These are phyloP conservation scores for Blastocystis sp. DNA, from an alignment of 352 stramenopile genomes.

Conservation along the genomic window DNA sequence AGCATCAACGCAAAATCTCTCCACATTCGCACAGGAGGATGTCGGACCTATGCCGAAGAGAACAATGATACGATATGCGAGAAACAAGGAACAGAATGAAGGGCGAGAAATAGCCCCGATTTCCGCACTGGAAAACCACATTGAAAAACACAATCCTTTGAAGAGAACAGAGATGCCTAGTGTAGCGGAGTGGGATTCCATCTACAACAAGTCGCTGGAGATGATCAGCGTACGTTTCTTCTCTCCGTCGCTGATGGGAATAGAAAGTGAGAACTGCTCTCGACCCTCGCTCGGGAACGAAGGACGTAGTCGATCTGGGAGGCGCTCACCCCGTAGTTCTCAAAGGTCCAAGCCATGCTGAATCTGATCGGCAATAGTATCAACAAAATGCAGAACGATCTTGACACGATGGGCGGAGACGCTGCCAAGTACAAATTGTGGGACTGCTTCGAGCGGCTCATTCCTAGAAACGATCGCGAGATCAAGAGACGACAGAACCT, in stretches of 20 bases:
- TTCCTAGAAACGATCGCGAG: conserved; percentile 48
- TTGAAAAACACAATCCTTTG: not conserved
- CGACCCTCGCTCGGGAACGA: conserved; percentile 39
- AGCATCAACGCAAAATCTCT: too few relatives aligned
- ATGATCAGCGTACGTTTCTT: conserved; percentile 49
- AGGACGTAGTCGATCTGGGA: conserved; percentile 22
- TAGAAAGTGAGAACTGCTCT: conserved; percentile 61
- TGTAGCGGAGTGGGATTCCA: conserved; percentile 73
- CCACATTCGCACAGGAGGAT: too few relatives aligned
- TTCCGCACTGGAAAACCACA: not conserved
- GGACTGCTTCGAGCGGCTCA: too few relatives aligned
- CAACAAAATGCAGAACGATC: conserved; percentile 62
- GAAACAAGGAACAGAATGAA: not conserved
- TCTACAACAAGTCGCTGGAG: conserved; percentile 72
- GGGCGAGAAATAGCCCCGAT: not conserved
- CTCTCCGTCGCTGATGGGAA: not conserved
- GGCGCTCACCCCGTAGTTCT: conserved; percentile 40
- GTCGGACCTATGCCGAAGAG: too few relatives aligned
- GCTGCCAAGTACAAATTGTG: conserved; percentile 70
- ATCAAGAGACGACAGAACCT: conserved; percentile 60
- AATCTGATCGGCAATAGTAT: conserved; percentile 54
- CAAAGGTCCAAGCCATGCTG: conserved; percentile 51
- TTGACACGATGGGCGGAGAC: conserved; percentile 56
- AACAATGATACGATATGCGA: too few relatives aligned
- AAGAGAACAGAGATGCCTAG: conserved; percentile 69